Evolutionary conservation across 305 asterid genomes (phyloP).

Genomic region (Rubia balearica): DNA sequence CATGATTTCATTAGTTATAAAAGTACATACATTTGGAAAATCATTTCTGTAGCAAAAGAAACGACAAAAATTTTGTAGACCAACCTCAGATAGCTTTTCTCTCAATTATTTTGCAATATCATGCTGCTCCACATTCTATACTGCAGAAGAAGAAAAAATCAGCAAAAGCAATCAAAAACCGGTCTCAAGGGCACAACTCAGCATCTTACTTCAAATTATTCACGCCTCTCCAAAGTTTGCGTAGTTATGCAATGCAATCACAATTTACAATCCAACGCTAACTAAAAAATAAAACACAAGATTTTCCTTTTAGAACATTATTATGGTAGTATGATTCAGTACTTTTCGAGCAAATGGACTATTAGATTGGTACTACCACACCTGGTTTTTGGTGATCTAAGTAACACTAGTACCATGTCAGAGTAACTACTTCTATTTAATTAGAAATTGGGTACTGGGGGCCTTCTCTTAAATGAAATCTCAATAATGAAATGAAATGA

Average conservation of each 20-base stretch:
- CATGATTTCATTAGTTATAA: not conserved
- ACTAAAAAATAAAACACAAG: not conserved
- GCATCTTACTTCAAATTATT: not conserved
- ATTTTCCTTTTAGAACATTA: not conserved
- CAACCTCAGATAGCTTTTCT: slow-evolving; percentile 83
- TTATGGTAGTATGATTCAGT: not conserved
- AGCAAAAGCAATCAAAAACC: slow-evolving; percentile 3
- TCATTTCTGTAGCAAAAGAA: not conserved
- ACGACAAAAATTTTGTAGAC: slow-evolving; percentile 13
- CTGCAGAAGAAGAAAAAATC: slow-evolving; percentile 40
- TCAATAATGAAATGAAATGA: not conserved
- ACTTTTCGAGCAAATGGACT: not conserved
- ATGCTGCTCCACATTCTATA: slow-evolving; percentile 91
- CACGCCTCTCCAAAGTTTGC: not conserved
- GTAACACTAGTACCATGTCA: not conserved
- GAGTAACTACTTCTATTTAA: not conserved
- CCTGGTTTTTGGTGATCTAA: not conserved
- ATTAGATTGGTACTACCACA: not conserved
- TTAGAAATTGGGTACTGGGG: no score
- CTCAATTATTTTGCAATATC: slow-evolving; percentile 84
- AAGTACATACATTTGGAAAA: not conserved
- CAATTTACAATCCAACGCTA: not conserved
- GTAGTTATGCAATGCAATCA: not conserved
- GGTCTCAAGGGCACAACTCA: slow-evolving; percentile 2
- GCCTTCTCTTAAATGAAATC: not conserved